Base-by-base conservation (phyloP, 768 basidiomycete genomes). In the Mycena epipterygia region DNA sequence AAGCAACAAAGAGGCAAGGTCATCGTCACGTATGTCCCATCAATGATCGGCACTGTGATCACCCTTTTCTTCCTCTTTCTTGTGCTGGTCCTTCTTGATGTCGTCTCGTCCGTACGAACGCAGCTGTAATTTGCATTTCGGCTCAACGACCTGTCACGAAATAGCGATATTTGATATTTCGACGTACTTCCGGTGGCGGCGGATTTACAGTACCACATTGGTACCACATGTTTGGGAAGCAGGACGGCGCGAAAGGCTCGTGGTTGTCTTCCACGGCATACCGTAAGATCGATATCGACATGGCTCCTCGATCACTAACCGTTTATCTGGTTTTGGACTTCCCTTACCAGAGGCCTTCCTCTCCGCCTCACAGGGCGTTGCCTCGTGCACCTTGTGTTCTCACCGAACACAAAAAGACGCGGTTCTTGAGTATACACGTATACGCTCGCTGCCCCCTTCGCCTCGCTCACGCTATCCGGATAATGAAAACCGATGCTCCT, bases 281-380 rank as follows among this genome's bases (percentile, higher is more conserved):
- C 48, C 48, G 48, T 51, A 51, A 51, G 48, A 51, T 51, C 48
- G 48, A 51, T 51, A 51, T 51, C 48, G 48, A 51, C 23, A 51
- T 29, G 35, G 48, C 27, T 51, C 48, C 25, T 51, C 17, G 9
- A 29, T 9, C 48, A 51, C 42, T 42, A 42, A 42, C 42, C 42
- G 42, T 42, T 42, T 42, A 37, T 17, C 42, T 42, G 42, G 42
- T 19, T 42, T 17, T 42, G 42, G 42, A 17, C 42, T 42, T 42
- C 42, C 42, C 42, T 42, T 17, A 17, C 42, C 42, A 17, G 5
- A 42, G 16, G 21, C 16, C 16, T 42, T 14, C 12, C 42, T 42
- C 21, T 42, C 42, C 12, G 12, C 42, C 42, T 42, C 42, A 37
- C 35, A 37, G 35, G 16, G 42, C 42, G 19, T 42, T 51, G 48